Evolutionary conservation across 495 filamentous ascomycete species (phyloP), one percentile per base, ranked within the genome.

Genomic region (Hypoxylon rickii): DNA sequence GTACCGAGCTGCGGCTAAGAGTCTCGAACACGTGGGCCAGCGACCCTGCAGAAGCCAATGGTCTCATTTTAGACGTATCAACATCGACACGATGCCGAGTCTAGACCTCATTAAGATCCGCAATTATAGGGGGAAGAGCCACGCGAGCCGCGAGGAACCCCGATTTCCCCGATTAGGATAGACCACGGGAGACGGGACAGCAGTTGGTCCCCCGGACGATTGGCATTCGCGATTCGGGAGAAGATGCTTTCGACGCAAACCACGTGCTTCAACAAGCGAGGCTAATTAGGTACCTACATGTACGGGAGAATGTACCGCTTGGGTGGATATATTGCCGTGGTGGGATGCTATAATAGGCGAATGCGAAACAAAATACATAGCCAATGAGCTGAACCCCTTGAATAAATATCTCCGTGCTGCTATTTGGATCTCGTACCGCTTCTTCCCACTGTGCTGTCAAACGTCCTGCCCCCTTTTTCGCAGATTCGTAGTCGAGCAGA

Each of bases 21-120:
- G 17, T 29, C 33, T 34, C 43, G 32, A 57, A 40, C 52, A 53
- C 43, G 59, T 53, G 52, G 59, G 52, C 20, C 12, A 10, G 11
- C 51, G 19, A 22, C 44, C 48, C 20, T 29, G 6, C 41, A 40
- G 31, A 20, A 8, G 21, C 41, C 22, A 44, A 57, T 49, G 43
- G 29, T n/a, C n/a, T n/a, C n/a, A 4, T 19, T 36, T 16, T 32
- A 22, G 19, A 10, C 22, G 21, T 20, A 46, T 33, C 29, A 31
- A 11, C 16, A 15, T 34, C 38, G 15, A 36, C 40, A 36, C 36
- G 32, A 15, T 46, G 20, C 38, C 21, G 19, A 34, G 42, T 54
- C 59, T 53, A 41, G 37, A n/a, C 37, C 36, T 21, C 20, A 16
- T 54, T 15, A 32, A 21, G 38, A 31, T 32, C 32, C 31, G 29